Evolutionary conservation across 768 basidiomycete species (phyloP), one percentile per base, ranked within the genome.

Genomic region (Suillus subalutaceus): DNA sequence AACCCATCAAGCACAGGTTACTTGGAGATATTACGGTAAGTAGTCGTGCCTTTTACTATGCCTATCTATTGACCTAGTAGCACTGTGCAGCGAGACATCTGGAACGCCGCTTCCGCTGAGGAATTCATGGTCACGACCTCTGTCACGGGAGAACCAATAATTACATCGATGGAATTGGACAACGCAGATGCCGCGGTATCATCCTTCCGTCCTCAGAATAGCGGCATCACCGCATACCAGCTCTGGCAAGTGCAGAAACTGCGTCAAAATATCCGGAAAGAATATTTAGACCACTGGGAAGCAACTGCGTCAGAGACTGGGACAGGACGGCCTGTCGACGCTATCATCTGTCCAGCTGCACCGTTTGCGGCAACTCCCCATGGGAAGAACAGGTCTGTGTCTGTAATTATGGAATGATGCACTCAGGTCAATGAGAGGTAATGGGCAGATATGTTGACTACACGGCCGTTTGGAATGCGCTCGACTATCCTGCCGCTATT

Each of bases 241-340:
- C 80, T 90, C n/a, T 93, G 91, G 91, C 85, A 90, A 70, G 52
- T 87, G 10, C 89, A 91, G 30, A 86, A 84, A 70, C 71, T 73
- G 20, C 67, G 30, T 70, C 76, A 75, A 8, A 79, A 81, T 12
- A 68, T 90, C 35, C 83, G 89, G 30, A 79, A 86, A 68, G 80
- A 82, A 59, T 87, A 91, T 72, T 74, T 90, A 58, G 83, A 87
- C 57, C 76, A 85, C 59, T 93, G 91, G 91, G 82, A 88, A 62
- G 79, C 76, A 7, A 89, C 88, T 0, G 76, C 69, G 13, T 67
- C 63, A 0, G 58, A 70, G 15, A 93, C 91, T 0, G 85, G 85
- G 0, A 93, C 90, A 0, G 90, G 88, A 2, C 78, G 92, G 3
- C 89, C 91, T 6, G 84, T 93, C 7, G 93, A 94, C 72, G 91